These are phyloP conservation scores for Alternaria triticina DNA, from an alignment of 2,329 filamentous ascomycete species.

Conservation along the genomic window DNA sequence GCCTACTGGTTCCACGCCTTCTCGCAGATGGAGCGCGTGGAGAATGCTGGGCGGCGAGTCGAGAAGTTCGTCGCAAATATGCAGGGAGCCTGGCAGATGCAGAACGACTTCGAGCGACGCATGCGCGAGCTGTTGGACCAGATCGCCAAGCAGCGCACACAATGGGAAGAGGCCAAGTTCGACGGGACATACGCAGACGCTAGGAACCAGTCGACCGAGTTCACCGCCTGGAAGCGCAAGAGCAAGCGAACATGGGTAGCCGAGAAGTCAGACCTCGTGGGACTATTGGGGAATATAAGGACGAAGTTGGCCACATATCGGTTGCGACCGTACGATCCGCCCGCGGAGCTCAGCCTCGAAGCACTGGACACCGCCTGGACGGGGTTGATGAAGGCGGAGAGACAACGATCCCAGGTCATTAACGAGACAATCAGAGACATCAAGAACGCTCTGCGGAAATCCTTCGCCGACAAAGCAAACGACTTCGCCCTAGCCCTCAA, in stretches of 20 bases:
- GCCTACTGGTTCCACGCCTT: slow-evolving; percentile 99
- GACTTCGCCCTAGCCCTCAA: slow-evolving; percentile 96
- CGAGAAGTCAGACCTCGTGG: slow-evolving; percentile 94
- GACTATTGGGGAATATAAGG: slow-evolving; percentile 95
- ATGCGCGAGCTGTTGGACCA: slow-evolving; percentile 82
- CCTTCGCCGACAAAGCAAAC: slow-evolving; percentile 97
- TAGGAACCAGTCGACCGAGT: slow-evolving; percentile 81
- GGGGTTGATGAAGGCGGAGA: slow-evolving; percentile 79
- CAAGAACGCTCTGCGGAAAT: slow-evolving; percentile 90
- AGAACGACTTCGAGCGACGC: slow-evolving; percentile 90
- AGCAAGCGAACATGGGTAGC: slow-evolving; percentile 95
- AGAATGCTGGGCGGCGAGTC: slow-evolving; percentile 93
- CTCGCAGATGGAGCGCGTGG: slow-evolving; percentile 97
- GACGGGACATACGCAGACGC: slow-evolving; percentile 92
- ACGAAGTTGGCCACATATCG: slow-evolving; percentile 97
- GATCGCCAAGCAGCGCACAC: slow-evolving; percentile 73
- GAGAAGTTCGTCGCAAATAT: slow-evolving; percentile 99
- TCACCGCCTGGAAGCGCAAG: slow-evolving; percentile 87
- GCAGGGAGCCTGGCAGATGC: slow-evolving; percentile 99
- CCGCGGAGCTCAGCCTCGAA: slow-evolving; percentile 80
- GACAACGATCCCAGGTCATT: slow-evolving; percentile 87
- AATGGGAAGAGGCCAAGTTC: slow-evolving; percentile 82
- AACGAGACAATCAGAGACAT: slow-evolving; percentile 99
- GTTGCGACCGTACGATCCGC: slow-evolving; percentile 87
- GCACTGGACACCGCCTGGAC: slow-evolving; percentile 84